phyloP scores from a whole-genome alignment of 1,284 basidiomycete genomes.

The Trichosporon faecale region DNA sequence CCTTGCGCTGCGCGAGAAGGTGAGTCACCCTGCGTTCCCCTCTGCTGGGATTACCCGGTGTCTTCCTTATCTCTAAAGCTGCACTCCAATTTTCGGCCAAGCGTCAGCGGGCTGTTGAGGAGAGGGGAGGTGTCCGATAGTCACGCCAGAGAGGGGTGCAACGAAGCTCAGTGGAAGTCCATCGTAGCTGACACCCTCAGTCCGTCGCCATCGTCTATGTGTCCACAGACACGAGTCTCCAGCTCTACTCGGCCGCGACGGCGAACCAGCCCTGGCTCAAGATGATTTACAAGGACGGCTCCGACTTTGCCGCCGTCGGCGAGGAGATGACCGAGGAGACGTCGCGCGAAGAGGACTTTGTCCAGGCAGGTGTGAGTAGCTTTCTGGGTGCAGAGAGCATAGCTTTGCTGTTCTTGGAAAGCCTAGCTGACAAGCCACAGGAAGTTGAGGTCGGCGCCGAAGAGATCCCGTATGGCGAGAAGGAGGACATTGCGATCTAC shows the following conservation, averaged over 20 bases:
- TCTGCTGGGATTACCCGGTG: not conserved
- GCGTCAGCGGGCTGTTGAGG: too few species aligned
- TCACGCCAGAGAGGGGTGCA: too few species aligned
- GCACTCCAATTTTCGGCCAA: too few species aligned
- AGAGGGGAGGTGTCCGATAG: too few species aligned
- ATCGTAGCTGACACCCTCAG: conserved; percentile 21
- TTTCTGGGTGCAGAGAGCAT: too few species aligned
- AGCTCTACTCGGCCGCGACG: conserved; percentile 31
- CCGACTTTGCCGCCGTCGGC: conserved; percentile 50
- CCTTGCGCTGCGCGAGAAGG: conserved; percentile 20
- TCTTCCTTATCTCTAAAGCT: not conserved
- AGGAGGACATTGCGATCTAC: conserved; percentile 48
- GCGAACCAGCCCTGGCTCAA: conserved; percentile 48
- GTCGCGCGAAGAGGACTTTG: conserved; percentile 51
- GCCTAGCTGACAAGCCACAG: conserved; percentile 26
- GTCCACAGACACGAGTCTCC: conserved; percentile 46
- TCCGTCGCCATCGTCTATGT: conserved; percentile 47
- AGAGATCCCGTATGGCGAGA: conserved; percentile 41
- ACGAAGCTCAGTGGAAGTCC: not conserved
- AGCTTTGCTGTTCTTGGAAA: too few species aligned
- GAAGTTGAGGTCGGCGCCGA: conserved; percentile 47
- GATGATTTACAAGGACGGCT: conserved; percentile 51
- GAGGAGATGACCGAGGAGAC: conserved; percentile 42
- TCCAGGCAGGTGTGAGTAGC: conserved; percentile 49
- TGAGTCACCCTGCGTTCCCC: not conserved